These are phyloP conservation scores for Bruguiera sexangula DNA, from an alignment of 345 rosid genomes.

Conservation along the genomic window DNA sequence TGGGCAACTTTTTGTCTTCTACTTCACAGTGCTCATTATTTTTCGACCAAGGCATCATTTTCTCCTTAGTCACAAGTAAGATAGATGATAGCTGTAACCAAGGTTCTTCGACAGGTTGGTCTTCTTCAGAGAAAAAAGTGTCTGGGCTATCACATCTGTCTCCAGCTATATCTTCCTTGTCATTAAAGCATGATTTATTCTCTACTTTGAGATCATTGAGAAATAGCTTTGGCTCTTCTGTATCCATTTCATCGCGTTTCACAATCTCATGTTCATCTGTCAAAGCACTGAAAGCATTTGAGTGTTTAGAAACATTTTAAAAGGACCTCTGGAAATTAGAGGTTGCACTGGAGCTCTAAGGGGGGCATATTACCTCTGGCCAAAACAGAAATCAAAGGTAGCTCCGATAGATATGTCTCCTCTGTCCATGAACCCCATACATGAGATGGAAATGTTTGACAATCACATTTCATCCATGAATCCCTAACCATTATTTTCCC, in stretches of 20 bases:
- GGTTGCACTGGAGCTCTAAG: slow-evolving; percentile 16
- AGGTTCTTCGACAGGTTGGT: slow-evolving; percentile 91
- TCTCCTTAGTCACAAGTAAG: slow-evolving; percentile 23
- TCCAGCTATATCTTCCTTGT: slow-evolving; percentile 27
- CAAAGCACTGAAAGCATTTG: slow-evolving; percentile 90
- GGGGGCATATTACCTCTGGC: slow-evolving; percentile 56
- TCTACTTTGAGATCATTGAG: slow-evolving; percentile 32
- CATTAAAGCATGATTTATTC: slow-evolving; percentile 27
- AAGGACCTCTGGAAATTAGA: slow-evolving; percentile 19
- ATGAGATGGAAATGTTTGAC: slow-evolving; percentile 34
- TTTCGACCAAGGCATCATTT: slow-evolving; percentile 26
- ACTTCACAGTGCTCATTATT: slow-evolving; percentile 11
- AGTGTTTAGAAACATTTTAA: slow-evolving; percentile 70
- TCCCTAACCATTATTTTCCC: slow-evolving; percentile 60
- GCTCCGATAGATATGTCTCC: slow-evolving; percentile 41
- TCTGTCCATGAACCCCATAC: slow-evolving; percentile 82
- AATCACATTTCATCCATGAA: slow-evolving; percentile 61
- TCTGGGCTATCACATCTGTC: slow-evolving; percentile 26
- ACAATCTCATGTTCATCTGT: slow-evolving; percentile 60
- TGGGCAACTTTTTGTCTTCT: slow-evolving; percentile 40
- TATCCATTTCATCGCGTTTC: slow-evolving; percentile 27
- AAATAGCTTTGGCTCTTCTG: slow-evolving; percentile 29
- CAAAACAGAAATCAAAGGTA: slow-evolving; percentile 31
- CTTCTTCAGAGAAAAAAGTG: slow-evolving; percentile 40
- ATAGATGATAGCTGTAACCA: slow-evolving; percentile 55